Evolutionary conservation across 2,329 filamentous ascomycete genomes (phyloP).

Genomic region (Colletotrichum spaethianum): DNA sequence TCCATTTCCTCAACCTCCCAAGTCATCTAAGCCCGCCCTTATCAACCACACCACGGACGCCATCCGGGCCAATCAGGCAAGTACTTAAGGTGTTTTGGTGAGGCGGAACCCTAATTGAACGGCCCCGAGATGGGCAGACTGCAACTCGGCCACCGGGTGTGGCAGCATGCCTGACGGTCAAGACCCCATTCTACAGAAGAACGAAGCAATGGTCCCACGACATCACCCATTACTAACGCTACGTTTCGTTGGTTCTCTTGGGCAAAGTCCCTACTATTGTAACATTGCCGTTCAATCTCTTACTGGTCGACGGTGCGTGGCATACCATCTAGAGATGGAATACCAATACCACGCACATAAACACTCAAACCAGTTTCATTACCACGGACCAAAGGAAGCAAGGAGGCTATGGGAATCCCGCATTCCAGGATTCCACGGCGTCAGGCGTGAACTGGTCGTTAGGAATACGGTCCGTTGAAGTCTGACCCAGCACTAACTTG

Average conservation of each 20-base stretch:
- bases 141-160: too few species aligned
- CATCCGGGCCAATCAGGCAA: conserved; percentile 17
- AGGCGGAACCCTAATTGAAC: conserved; percentile 31
- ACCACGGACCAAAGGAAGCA: not conserved
- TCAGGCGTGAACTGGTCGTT: too few species aligned
- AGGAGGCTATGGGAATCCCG: not conserved
- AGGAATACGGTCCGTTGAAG: not conserved
- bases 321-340: not conserved
- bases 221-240: not conserved
- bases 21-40: not conserved
- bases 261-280: not conserved
- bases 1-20: conserved; percentile 1
- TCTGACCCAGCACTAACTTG: not conserved
- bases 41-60: conserved; percentile 17
- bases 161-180: not conserved
- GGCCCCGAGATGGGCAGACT: not conserved
- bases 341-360: not conserved
- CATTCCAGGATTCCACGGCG: not conserved
- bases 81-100: not conserved
- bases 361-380: not conserved
- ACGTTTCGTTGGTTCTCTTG: not conserved
- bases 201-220: not conserved
- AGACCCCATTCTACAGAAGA: not conserved
- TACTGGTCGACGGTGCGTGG: not conserved
- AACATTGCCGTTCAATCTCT: not conserved